Conservation (phyloP, 495 filamentous ascomycete genomes). For the Penicillium pancosmium region DNA sequence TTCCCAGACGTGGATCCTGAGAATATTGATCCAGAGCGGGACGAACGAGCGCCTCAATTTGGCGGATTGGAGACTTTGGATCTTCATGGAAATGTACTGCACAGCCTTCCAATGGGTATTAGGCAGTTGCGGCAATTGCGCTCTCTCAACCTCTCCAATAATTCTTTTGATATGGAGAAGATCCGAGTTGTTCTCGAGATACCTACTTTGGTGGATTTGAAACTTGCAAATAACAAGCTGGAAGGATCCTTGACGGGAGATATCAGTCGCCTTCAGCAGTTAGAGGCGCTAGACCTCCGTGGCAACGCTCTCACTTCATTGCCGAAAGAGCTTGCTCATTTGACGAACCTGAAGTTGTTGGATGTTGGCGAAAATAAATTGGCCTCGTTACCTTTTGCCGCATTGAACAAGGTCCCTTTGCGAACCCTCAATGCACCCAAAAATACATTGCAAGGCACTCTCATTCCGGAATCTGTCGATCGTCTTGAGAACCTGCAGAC, state of each 20-base stretch:
- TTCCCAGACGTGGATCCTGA: constrained; percentile 74
- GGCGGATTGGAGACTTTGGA: constrained; percentile 82
- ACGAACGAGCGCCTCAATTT: constrained; percentile 73
- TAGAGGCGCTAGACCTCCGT: constrained; percentile 82
- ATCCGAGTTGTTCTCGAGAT: constrained; percentile 76
- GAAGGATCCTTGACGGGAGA: constrained; percentile 61
- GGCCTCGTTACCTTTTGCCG: constrained; percentile 66
- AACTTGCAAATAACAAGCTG: constrained; percentile 76
- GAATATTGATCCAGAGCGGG: constrained; percentile 60
- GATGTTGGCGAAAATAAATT: constrained; percentile 80
- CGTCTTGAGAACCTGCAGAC: constrained; percentile 64
- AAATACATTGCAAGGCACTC: constrained; percentile 73
- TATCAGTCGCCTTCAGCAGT: constrained; percentile 60
- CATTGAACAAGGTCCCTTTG: constrained; percentile 66
- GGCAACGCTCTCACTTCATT: constrained; percentile 78
- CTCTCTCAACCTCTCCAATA: constrained; percentile 83
- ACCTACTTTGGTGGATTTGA: constrained; percentile 71
- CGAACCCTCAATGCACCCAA: constrained; percentile 75
- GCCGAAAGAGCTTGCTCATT: constrained; percentile 64
- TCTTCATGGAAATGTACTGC: constrained; percentile 80
- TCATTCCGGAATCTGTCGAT: constrained; percentile 64
- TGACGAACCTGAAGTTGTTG: constrained; percentile 69
- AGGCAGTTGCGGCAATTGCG: constrained; percentile 72
- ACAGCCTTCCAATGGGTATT: constrained; percentile 72
- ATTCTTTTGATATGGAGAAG: constrained; percentile 69